phyloP scores from a whole-genome alignment of 768 basidiomycete genomes.

The Auricularia auricula-judae region DNA sequence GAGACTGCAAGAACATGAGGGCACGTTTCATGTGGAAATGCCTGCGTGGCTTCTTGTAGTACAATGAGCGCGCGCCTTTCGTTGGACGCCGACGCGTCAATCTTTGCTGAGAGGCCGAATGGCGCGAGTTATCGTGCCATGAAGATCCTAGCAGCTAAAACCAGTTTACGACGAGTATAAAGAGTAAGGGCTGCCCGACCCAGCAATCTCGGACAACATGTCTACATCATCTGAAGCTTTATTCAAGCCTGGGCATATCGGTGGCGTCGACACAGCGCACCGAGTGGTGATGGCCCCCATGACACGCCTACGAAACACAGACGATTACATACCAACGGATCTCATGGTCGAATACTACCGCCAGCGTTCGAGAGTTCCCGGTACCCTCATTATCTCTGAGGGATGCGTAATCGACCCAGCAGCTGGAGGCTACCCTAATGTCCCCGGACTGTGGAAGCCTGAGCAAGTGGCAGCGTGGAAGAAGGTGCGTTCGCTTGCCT shows the following conservation, averaged over 20 bases:
- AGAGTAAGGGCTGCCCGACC: no score
- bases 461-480: conserved; percentile 52
- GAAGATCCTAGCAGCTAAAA: no score
- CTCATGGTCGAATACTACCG: conserved; percentile 9
- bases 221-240: background rate
- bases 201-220: background rate
- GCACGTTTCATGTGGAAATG: no score
- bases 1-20: no score
- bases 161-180: no score
- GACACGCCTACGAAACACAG: conserved; percentile 13
- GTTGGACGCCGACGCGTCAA: no score
- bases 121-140: no score
- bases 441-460: conserved; percentile 53
- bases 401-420: conserved; percentile 20
- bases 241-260: conserved; percentile 2
- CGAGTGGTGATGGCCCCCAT: conserved; percentile 15
- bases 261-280: conserved; percentile 10
- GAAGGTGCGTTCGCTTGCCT: conserved; percentile 20
- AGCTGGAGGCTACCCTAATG: conserved; percentile 23
- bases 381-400: conserved; percentile 23
- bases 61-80: no score
- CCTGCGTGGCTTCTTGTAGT: no score
- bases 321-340: conserved; percentile 10
- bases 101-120: no score
- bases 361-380: conserved; percentile 11